A percentile compares a stretch with the other conserved stretches of the same genome.
These are phyloP conservation scores for Penicillium angulare DNA, from an alignment of 495 filamentous ascomycete species.

Conservation along the genomic window DNA sequence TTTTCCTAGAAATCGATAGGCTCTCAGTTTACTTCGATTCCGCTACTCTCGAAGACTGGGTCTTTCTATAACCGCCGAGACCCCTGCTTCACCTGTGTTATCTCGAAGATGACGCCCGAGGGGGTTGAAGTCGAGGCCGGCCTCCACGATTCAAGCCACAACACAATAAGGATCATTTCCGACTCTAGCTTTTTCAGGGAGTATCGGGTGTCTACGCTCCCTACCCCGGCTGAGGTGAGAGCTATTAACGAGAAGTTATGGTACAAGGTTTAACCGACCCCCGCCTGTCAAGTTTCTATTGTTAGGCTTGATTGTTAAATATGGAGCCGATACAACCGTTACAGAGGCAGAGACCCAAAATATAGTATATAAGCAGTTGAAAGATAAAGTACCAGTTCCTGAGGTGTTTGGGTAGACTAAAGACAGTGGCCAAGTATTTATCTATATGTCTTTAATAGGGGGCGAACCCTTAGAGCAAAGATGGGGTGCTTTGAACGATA, in stretches of 20 bases:
- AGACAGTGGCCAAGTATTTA: conserved; percentile 41
- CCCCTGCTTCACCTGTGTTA: conserved; percentile 10
- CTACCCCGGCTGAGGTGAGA: neutral
- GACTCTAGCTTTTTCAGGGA: conserved; percentile 8
- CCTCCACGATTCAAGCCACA: conserved; percentile 9
- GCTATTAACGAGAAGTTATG: neutral
- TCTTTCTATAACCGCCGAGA: neutral
- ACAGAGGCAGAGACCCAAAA: conserved; percentile 44
- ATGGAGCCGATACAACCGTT: conserved; percentile 34
- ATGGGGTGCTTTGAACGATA: conserved; percentile 35
- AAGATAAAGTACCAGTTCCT: conserved; percentile 38
- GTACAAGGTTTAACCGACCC: conserved; percentile 5
- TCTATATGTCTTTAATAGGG: conserved; percentile 48
- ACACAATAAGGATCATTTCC: conserved; percentile 2
- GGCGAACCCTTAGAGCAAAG: conserved; percentile 36
- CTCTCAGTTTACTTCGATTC: conserved; percentile 4
- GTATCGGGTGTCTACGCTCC: conserved; percentile 1
- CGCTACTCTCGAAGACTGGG: conserved; percentile 1
- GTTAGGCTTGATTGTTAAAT: conserved; percentile 47
- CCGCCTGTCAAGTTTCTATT: conserved; percentile 37
- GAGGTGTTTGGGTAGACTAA: conserved; percentile 47
- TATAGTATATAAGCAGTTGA: conserved; percentile 30
- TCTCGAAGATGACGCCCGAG: conserved; percentile 9
- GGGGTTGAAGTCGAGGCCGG: conserved; percentile 5
- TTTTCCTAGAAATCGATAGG: neutral